Evolutionary conservation across 495 filamentous ascomycete species (phyloP), one percentile per base, ranked within the genome.

Genomic region (Ascobolus immersus): DNA sequence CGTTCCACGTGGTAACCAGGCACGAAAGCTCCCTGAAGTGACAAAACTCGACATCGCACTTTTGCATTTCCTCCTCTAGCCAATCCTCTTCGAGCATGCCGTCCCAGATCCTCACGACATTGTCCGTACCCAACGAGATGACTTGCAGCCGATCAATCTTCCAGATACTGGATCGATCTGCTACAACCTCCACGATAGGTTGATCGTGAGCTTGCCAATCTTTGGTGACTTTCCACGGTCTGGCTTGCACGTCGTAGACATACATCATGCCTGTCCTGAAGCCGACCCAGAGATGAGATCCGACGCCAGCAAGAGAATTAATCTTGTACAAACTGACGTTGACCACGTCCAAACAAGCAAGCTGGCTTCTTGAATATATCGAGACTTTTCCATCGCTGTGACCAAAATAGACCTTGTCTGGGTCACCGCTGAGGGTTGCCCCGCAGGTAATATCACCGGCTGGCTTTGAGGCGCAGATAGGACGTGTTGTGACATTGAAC

Each of bases 241-340:
- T 71, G 17, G 67, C 64, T 5, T 52, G 63, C 19, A 77, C 73
- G 46, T 94, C 82, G 48, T 92, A 96, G 9, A 94, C 75, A 40
- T 78, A 80, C 19, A 91, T 69, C 68, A 75, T 91, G n/a, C 86
- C 86, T 2, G 74, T 91, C 46, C 81, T 91, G 53, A 79, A 94
- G 5, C 69, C 89, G 21, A 81, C 79, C 86, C 86, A 96, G 6
- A 96, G 62, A 50, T 79, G 67, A 39, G 70, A 65, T 1, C 81
- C 84, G 6, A 80, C 76, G 5, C 80, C 77, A 12, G 67, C 67
- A 18, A 96, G 61, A 18, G 77, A 73, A 45, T 78, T 92, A 53
- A 94, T 84, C 54, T 92, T 96, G 60, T 92, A 94, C 3, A 80
- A 62, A 52, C 79, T 94, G 39, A 90, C 66, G 44, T 64, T 89